These are phyloP conservation scores for Neopestalotiopsis sp. DNA, from an alignment of 2,329 filamentous ascomycete species.

Conservation along the genomic window DNA sequence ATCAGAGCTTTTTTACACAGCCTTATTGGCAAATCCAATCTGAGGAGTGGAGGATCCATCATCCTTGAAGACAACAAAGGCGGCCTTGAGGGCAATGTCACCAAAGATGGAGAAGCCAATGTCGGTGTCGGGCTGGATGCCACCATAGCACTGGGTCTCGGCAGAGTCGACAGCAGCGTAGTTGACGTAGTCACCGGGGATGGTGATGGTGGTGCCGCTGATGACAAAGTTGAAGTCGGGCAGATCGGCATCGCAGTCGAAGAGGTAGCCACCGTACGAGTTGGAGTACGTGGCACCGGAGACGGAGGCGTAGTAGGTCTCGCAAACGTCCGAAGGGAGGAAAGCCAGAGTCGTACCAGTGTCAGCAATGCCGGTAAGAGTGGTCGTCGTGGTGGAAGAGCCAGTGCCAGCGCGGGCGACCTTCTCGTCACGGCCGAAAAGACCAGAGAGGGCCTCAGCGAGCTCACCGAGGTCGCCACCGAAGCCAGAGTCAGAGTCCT, in stretches of 20 bases:
- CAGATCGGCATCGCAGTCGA: constrained; percentile 51
- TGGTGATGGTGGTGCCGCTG: constrained; percentile 49
- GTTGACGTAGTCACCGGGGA: constrained; percentile 55
- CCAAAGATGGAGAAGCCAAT: constrained; percentile 24
- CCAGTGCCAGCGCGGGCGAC: neutral
- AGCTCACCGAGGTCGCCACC: neutral
- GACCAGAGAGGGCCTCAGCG: neutral
- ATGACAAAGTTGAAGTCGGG: constrained; percentile 57
- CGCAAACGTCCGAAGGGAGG: constrained; percentile 50
- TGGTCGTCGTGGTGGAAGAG: constrained; percentile 15
- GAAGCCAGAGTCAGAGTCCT: neutral
- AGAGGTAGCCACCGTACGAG: constrained; percentile 53
- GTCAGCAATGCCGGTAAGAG: constrained; percentile 56
- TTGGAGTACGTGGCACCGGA: constrained; percentile 43
- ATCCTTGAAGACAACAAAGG: constrained; percentile 22
- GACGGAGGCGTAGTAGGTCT: constrained; percentile 57
- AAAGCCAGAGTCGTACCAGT: constrained; percentile 65
- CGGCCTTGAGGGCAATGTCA: constrained; percentile 23
- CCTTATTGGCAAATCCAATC: constrained; percentile 15
- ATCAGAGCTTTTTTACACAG: neutral
- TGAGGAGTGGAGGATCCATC: constrained; percentile 12
- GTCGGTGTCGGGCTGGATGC: constrained; percentile 44
- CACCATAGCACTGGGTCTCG: constrained; percentile 62
- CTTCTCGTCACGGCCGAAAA: neutral
- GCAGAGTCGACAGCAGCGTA: constrained; percentile 51